phyloP scores from a whole-genome alignment of 1,284 basidiomycete genomes.

The Sporisorium reilianum region DNA sequence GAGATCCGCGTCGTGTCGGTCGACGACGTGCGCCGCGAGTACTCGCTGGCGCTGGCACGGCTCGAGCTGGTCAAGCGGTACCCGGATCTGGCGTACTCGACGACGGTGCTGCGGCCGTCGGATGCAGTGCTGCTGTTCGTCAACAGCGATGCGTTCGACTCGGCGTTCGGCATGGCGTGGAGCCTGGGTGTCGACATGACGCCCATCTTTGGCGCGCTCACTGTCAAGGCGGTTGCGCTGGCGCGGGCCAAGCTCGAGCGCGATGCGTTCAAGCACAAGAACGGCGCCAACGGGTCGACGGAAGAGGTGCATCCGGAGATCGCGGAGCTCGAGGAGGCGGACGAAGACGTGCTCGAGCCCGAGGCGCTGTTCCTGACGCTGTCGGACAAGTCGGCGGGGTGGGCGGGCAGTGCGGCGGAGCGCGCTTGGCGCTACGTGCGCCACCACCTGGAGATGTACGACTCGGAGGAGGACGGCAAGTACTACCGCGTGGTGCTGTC shows the following conservation, averaged over 20 bases:
- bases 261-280: constrained; percentile 10
- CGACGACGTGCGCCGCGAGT: constrained; percentile 85
- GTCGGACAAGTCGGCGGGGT: constrained; percentile 73
- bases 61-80: constrained; percentile 80
- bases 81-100: constrained; percentile 71
- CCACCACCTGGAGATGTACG: constrained; percentile 81
- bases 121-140: constrained; percentile 84
- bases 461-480: constrained; percentile 74
- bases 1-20: constrained; percentile 83
- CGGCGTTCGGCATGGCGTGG: constrained; percentile 82
- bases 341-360: constrained; percentile 53
- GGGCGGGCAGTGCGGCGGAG: constrained; percentile 83
- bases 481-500: constrained; percentile 75
- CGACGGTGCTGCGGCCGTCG: constrained; percentile 49
- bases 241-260: constrained; percentile 37
- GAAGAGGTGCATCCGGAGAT: constrained; percentile 46
- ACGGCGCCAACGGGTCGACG: not conserved
- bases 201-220: constrained; percentile 82
- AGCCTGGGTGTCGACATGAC: constrained; percentile 86
- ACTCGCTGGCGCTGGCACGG: constrained; percentile 82
- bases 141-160: constrained; percentile 82
- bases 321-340: constrained; percentile 50
- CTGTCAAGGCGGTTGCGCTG: constrained; percentile 78
- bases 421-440: constrained; percentile 90
- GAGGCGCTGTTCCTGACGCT: constrained; percentile 55